A percentile compares a stretch with the other conserved stretches of the same genome.
Evolutionary conservation across 208 protist genomes (phyloP).

Genomic region (Vickermania spadyakhi): DNA sequence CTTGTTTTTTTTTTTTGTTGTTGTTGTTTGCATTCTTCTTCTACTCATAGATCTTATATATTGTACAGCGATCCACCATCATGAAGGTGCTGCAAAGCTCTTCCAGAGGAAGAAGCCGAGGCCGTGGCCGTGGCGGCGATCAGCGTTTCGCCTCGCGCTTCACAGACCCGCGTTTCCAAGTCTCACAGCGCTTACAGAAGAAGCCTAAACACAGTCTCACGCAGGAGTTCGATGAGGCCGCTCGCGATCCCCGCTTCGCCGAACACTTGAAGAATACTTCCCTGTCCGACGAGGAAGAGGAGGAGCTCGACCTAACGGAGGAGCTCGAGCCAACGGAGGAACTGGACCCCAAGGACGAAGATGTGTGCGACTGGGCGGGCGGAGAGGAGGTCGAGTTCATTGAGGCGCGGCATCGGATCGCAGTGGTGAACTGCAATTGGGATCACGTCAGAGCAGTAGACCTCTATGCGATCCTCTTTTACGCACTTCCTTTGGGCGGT

Average conservation of each 20-base stretch:
- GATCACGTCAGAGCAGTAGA: conserved; percentile 92
- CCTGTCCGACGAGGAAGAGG: conserved; percentile 5
- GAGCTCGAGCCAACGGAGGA: conserved; percentile 15
- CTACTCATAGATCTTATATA: background rate
- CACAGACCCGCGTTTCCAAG: conserved; percentile 80
- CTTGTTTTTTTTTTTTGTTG: conserved; percentile 7
- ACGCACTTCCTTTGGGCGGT: conserved; percentile 92
- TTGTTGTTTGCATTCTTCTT: background rate
- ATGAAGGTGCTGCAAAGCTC: conserved; percentile 74
- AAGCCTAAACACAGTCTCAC: conserved; percentile 1
- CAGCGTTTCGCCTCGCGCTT: conserved; percentile 72
- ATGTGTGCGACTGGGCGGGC: conserved; percentile 57
- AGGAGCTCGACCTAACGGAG: conserved; percentile 1
- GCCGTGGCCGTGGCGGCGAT: conserved; percentile 30
- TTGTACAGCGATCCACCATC: background rate
- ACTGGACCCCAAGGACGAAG: conserved; percentile 16
- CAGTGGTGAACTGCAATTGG: conserved; percentile 96
- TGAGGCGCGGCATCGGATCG: conserved; percentile 79
- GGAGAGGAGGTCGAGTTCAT: conserved; percentile 71
- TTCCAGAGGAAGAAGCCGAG: conserved; percentile 23
- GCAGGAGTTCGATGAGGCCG: conserved; percentile 18
- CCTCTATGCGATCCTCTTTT: conserved; percentile 93
- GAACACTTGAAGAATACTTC: conserved; percentile 24
- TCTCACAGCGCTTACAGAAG: conserved; percentile 25
- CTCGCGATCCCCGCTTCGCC: conserved; percentile 61